Evolutionary conservation across 192 early-diverging fungal genomes (phyloP).

Genomic region (Coemansia guatemalensis): DNA sequence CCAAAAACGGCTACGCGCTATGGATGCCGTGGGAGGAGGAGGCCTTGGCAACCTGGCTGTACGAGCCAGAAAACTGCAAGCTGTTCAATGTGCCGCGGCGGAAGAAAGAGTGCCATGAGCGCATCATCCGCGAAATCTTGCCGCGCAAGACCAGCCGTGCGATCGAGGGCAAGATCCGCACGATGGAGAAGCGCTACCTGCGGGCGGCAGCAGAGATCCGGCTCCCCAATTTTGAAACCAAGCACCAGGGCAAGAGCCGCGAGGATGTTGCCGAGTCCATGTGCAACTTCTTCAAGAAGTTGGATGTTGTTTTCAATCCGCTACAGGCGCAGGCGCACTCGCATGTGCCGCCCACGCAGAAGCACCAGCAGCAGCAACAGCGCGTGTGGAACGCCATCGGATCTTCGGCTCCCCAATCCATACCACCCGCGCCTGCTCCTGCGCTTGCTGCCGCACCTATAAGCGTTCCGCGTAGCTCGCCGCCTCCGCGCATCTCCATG

Average conservation of each 20-base stretch:
- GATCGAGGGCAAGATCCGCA: constrained; percentile 54
- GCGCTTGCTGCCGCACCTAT: neutral
- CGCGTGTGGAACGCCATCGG: constrained; percentile 1
- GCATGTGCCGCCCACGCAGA: neutral
- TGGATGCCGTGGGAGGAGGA: constrained; percentile 54
- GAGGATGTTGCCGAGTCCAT: constrained; percentile 44
- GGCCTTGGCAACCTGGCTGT: constrained; percentile 47
- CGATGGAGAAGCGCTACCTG: constrained; percentile 46
- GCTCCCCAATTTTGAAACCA: constrained; percentile 24
- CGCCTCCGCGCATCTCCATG: constrained; percentile 34
- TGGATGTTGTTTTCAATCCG: constrained; percentile 43
- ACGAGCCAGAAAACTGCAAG: constrained; percentile 44
- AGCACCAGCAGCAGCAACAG: constrained; percentile 6
- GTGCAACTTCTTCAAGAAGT: constrained; percentile 42
- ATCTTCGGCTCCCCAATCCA: neutral
- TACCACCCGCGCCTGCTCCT: neutral
- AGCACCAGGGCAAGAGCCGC: constrained; percentile 36
- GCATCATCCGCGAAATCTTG: constrained; percentile 46
- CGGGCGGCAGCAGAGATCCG: constrained; percentile 34
- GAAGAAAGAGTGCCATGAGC: constrained; percentile 54
- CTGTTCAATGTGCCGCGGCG: constrained; percentile 50
- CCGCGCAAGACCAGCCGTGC: constrained; percentile 49
- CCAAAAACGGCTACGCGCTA: constrained; percentile 33
- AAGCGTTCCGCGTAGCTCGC: constrained; percentile 37
- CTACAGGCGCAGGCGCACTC: constrained; percentile 15